Evolutionary conservation across 2,329 filamentous ascomycete genomes (phyloP).

Genomic region (Passalora sequoiae): DNA sequence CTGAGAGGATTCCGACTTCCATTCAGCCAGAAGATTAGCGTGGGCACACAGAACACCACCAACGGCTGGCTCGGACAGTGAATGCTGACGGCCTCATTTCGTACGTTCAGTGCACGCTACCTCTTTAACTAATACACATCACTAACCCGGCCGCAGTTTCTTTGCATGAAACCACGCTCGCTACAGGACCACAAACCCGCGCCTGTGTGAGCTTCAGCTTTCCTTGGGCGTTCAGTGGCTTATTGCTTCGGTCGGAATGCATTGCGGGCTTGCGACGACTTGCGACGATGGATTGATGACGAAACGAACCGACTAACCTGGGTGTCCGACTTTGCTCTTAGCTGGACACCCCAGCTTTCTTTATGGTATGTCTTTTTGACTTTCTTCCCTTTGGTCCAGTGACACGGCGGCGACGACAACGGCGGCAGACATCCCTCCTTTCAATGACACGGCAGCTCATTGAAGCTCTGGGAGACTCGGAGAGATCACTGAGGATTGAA

Average conservation of each 20-base stretch:
- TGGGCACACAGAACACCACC: slow-evolving; percentile 19
- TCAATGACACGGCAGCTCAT: slow-evolving; percentile 10
- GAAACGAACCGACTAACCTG: slow-evolving; percentile 20
- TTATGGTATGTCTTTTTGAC: slow-evolving; percentile 19
- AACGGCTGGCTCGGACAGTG: slow-evolving; percentile 14
- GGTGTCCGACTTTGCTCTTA: slow-evolving; percentile 12
- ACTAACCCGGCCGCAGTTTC: background rate
- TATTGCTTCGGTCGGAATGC: slow-evolving; percentile 15
- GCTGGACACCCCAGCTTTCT: slow-evolving; percentile 16
- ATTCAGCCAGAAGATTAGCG: slow-evolving; percentile 13
- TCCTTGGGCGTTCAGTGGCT: slow-evolving; percentile 13
- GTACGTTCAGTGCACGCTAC: slow-evolving; percentile 6
- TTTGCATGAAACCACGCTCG: slow-evolving; percentile 16
- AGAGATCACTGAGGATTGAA: slow-evolving; percentile 8
- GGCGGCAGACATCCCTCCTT: slow-evolving; percentile 6
- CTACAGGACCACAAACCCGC: slow-evolving; percentile 10
- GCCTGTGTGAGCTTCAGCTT: slow-evolving; percentile 12
- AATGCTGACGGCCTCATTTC: slow-evolving; percentile 2
- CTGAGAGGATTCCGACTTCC: slow-evolving; percentile 54
- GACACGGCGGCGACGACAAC: slow-evolving; percentile 6
- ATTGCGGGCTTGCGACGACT: slow-evolving; percentile 19
- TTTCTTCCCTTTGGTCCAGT: slow-evolving; percentile 8
- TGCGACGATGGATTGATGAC: slow-evolving; percentile 21
- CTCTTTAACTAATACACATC: too few relatives aligned
- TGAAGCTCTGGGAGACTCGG: slow-evolving; percentile 9